These are phyloP conservation scores for Musa balbisiana DNA, from an alignment of 202 grass and related monocot genomes.

Conservation along the genomic window DNA sequence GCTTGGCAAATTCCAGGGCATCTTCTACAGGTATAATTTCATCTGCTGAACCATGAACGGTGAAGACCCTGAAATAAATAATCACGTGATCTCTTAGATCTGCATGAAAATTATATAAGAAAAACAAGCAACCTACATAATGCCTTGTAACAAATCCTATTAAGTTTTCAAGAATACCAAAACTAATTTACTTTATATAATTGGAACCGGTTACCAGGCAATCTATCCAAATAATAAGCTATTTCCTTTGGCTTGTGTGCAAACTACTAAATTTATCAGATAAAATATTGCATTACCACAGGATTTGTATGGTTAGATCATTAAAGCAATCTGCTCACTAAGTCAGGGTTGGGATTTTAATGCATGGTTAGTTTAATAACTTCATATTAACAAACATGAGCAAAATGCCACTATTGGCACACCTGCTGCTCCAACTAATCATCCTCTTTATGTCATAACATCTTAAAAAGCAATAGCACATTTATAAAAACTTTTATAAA, in stretches of 20 bases:
- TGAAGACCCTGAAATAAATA: slow-evolving; percentile 56
- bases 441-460: neutral
- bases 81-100: neutral
- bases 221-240: neutral
- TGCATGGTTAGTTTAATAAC: neutral
- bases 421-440: neutral
- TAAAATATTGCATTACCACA: too few relatives aligned
- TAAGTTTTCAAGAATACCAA: neutral
- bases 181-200: neutral
- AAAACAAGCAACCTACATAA: neutral
- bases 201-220: neutral
- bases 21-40: slow-evolving; percentile 56
- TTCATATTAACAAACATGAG: neutral
- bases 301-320: too few relatives aligned
- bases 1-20: slow-evolving; percentile 54
- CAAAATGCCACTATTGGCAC: neutral
- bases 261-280: neutral
- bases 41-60: slow-evolving; percentile 72
- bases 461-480: neutral
- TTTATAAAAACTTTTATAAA: neutral
- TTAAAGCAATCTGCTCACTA: too few relatives aligned
- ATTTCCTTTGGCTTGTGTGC: neutral
- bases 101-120: neutral
- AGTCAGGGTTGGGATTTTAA: neutral
- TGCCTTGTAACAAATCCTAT: neutral